Conservation (phyloP, 2,329 filamentous ascomycete genomes). For the Leptographium procerum region DNA sequence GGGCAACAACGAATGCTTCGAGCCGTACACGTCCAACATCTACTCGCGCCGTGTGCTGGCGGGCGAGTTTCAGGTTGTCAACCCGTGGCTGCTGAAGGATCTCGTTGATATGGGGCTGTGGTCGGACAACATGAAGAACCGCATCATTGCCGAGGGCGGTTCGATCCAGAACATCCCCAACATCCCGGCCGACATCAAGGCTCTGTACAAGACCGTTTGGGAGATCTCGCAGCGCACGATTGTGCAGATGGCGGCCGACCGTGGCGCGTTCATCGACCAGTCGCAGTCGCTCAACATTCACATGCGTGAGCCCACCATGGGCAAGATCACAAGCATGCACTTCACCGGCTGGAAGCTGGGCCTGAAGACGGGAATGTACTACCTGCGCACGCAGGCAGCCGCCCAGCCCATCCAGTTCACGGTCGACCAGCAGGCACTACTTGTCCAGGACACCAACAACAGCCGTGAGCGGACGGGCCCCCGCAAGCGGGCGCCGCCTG, state of each 20-base stretch:
- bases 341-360: conserved; percentile 98
- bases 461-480: conserved; percentile 53
- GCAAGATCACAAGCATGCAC: conserved; percentile 99
- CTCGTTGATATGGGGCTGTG: conserved; percentile 95
- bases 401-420: conserved; percentile 98
- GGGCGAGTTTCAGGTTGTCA: conserved; percentile 98
- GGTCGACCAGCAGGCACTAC: conserved; percentile 90
- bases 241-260: conserved; percentile 95
- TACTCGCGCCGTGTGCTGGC: conserved; percentile 97
- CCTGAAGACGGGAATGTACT: conserved; percentile 99
- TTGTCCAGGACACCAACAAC: conserved; percentile 71
- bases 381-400: conserved; percentile 93
- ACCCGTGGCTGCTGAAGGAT: conserved; percentile 97
- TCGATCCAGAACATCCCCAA: conserved; percentile 96
- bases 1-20: conserved; percentile 99
- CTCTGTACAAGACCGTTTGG: conserved; percentile 99
- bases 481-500: conserved; percentile 55
- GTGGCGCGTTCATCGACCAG: conserved; percentile 97
- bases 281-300: conserved; percentile 99
- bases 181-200: conserved; percentile 91
- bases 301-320: conserved; percentile 98
- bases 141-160: conserved; percentile 93
- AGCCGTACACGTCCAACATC: conserved; percentile 99
- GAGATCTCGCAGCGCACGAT: conserved; percentile 95
- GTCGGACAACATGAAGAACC: conserved; percentile 99